A percentile compares a stretch with the other conserved stretches of the same genome.
phyloP scores from a whole-genome alignment of 495 filamentous ascomycete genomes.

The Trichoderma asperelloides region DNA sequence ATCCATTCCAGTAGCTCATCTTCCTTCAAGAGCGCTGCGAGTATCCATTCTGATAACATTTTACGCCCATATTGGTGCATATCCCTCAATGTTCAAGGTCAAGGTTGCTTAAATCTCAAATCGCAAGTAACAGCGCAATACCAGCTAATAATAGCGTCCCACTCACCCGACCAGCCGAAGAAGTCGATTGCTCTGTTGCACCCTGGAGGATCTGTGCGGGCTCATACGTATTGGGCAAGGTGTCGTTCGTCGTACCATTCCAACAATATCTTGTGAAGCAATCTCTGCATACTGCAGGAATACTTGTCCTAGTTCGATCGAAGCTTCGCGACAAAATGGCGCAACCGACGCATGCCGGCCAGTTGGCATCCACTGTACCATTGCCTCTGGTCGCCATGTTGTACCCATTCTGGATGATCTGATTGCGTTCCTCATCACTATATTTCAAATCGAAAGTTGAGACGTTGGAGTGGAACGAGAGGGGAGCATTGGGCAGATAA shows the following conservation, averaged over 20 bases:
- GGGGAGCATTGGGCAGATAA: slow-evolving; percentile 82
- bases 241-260: slow-evolving; percentile 59
- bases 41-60: background rate
- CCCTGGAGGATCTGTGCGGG: slow-evolving; percentile 14
- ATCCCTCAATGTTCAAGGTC: too few relatives aligned
- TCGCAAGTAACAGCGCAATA: background rate
- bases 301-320: slow-evolving; percentile 50
- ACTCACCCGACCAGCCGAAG: background rate
- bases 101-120: background rate
- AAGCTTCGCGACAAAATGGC: slow-evolving; percentile 68
- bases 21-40: background rate
- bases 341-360: slow-evolving; percentile 77
- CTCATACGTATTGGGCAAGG: slow-evolving; percentile 23
- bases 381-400: slow-evolving; percentile 76
- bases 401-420: slow-evolving; percentile 76
- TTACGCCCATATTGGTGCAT: background rate
- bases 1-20: background rate
- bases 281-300: slow-evolving; percentile 56
- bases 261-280: slow-evolving; percentile 86
- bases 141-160: background rate
- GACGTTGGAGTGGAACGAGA: slow-evolving; percentile 60
- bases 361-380: slow-evolving; percentile 58
- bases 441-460: slow-evolving; percentile 62
- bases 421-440: slow-evolving; percentile 54
- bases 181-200: background rate